phyloP scores from a whole-genome alignment of 2,329 filamentous ascomycete species.

The Stagonosporopsis rhizophila region DNA sequence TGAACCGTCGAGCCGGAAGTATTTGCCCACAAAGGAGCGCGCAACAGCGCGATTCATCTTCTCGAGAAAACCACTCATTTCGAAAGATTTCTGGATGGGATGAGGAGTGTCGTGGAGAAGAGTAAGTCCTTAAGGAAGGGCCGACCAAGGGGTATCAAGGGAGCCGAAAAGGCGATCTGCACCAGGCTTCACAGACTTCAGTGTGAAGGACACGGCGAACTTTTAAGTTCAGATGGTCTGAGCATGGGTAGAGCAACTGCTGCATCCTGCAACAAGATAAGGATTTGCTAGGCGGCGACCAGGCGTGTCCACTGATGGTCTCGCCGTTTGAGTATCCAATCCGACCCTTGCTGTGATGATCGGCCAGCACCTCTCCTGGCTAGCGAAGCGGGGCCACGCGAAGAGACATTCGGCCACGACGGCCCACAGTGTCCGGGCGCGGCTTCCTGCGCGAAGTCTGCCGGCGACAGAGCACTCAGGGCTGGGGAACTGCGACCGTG shows the following conservation, averaged over 20 bases:
- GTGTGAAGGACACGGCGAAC: slow-evolving; percentile 14
- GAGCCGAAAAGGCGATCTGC: slow-evolving; percentile 20
- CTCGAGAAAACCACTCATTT: slow-evolving; percentile 44
- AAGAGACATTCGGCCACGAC: slow-evolving; percentile 7
- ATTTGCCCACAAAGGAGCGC: slow-evolving; percentile 45
- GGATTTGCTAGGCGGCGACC: slow-evolving; percentile 35
- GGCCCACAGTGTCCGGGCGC: slow-evolving; percentile 7
- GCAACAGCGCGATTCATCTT: slow-evolving; percentile 45
- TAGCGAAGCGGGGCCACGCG: slow-evolving; percentile 18
- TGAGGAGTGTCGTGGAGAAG: slow-evolving; percentile 3
- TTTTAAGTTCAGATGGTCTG: slow-evolving; percentile 25
- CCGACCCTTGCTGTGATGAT: slow-evolving; percentile 17
- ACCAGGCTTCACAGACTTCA: slow-evolving; percentile 9
- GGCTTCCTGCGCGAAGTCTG: slow-evolving; percentile 9
- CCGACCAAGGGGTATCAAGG: slow-evolving; percentile 9
- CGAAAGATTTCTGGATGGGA: slow-evolving; percentile 21
- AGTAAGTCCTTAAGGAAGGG: slow-evolving; percentile 5
- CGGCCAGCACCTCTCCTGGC: slow-evolving; percentile 14
- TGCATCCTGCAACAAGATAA: slow-evolving; percentile 46
- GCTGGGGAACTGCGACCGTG: slow-evolving; percentile 12
- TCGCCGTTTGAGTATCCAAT: slow-evolving; percentile 35
- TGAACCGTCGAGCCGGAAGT: slow-evolving; percentile 80
- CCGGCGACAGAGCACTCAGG: slow-evolving; percentile 8
- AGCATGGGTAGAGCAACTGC: slow-evolving; percentile 27
- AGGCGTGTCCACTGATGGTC: slow-evolving; percentile 21